Percentiles rank a stretch among this genome's conserved stretches.
phyloP scores from a whole-genome alignment of 768 basidiomycete genomes.

The Russula lepida region DNA sequence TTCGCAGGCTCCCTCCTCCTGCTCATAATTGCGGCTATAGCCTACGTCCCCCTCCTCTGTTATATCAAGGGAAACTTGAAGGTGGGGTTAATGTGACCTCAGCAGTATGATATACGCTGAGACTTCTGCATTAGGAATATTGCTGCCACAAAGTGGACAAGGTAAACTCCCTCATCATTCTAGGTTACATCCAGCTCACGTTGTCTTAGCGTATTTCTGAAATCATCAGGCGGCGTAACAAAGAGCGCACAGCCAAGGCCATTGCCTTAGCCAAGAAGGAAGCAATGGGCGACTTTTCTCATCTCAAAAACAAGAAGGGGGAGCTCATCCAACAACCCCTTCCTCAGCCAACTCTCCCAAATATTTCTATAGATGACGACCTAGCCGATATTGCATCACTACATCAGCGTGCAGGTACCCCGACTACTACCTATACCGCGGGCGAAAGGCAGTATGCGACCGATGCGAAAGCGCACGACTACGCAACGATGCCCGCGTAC shows the following conservation, averaged over 20 bases:
- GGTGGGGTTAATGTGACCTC: conserved; percentile 35
- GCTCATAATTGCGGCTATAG: conserved; percentile 74
- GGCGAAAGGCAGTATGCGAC: conserved; percentile 43
- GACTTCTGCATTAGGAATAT: conserved; percentile 58
- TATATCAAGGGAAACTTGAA: conserved; percentile 97
- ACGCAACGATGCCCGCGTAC: conserved; percentile 71
- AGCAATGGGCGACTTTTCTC: conserved; percentile 83
- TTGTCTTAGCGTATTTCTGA: conserved; percentile 71
- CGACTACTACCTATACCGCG: conserved; percentile 41
- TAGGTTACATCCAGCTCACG: conserved; percentile 16
- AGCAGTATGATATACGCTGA: conserved; percentile 4
- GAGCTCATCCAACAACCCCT: conserved; percentile 70
- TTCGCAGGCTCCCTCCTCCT: conserved; percentile 79
- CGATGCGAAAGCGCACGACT: conserved; percentile 44
- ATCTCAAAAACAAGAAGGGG: conserved; percentile 90
- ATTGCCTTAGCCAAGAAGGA: conserved; percentile 82
- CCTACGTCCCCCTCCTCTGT: conserved; percentile 89
- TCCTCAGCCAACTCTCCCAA: conserved; percentile 92
- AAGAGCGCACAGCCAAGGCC: conserved; percentile 75
- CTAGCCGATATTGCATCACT: conserved; percentile 47
- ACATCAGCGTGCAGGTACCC: conserved; percentile 45
- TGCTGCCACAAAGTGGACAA: conserved; percentile 99
- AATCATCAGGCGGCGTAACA: conserved; percentile 86
- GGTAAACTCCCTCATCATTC: conserved; percentile 35
- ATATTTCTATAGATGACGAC: conserved; percentile 80